Conservation (phyloP, 441 rosid genomes). For the Adansonia gregorii region DNA sequence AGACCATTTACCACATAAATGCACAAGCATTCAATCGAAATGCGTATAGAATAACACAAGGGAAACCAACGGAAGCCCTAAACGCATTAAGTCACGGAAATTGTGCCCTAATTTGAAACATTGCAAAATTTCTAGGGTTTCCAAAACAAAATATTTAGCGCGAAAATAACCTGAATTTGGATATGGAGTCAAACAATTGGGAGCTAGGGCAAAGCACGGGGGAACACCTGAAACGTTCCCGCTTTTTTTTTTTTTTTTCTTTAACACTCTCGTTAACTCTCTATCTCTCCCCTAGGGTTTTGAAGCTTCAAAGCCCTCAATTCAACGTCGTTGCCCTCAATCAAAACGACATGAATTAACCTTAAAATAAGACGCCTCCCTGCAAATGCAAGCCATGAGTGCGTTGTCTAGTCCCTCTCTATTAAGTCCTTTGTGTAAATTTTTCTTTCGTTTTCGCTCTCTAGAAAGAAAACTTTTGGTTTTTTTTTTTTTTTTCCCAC, state of each 20-base stretch:
- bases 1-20: conserved; percentile 25
- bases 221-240: conserved; percentile 31
- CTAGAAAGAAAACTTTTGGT: background rate
- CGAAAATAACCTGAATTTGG: conserved; percentile 61
- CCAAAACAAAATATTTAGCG: conserved; percentile 21
- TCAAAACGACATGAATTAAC: conserved; percentile 37
- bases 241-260: background rate
- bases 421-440: conserved; percentile 11
- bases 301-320: conserved; percentile 25
- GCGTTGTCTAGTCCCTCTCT: conserved; percentile 37
- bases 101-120: conserved; percentile 38
- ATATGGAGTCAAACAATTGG: conserved; percentile 34
- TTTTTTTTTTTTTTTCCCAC: conserved; percentile 11
- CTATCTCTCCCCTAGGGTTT: conserved; percentile 67
- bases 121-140: conserved; percentile 58
- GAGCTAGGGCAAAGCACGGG: conserved; percentile 52
- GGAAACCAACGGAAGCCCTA: conserved; percentile 35
- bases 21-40: conserved; percentile 36
- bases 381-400: conserved; percentile 42
- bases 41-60: conserved; percentile 28
- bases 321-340: conserved; percentile 25
- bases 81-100: conserved; percentile 24
- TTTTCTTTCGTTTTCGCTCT: conserved; percentile 17
- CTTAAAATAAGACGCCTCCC: conserved; percentile 30
- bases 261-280: background rate